Evolutionary conservation across 2,329 filamentous ascomycete species (phyloP).

Genomic region (Talaromyces sp.): DNA sequence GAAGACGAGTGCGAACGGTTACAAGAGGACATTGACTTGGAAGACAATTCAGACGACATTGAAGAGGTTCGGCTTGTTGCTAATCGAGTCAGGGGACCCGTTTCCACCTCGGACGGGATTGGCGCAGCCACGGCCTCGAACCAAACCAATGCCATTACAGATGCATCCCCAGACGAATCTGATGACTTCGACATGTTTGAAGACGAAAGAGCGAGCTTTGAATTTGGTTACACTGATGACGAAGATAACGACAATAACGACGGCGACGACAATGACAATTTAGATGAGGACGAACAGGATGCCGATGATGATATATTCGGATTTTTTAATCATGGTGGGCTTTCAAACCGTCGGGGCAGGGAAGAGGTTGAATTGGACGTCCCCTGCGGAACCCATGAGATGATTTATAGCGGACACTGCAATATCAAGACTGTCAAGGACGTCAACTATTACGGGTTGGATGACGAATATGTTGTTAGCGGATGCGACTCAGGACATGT

Average conservation of each 20-base stretch:
- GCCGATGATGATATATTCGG: slow-evolving; percentile 33
- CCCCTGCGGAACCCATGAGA: slow-evolving; percentile 57
- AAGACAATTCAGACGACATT: slow-evolving; percentile 47
- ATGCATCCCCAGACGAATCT: slow-evolving; percentile 27
- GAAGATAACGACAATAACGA: slow-evolving; percentile 31
- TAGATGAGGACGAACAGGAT: slow-evolving; percentile 34
- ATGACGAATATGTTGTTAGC: slow-evolving; percentile 68
- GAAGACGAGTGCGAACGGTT: slow-evolving; percentile 49
- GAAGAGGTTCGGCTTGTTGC: slow-evolving; percentile 33
- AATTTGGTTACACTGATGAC: slow-evolving; percentile 19
- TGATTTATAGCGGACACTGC: slow-evolving; percentile 63
- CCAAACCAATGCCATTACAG: neutral
- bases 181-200: slow-evolving; percentile 23
- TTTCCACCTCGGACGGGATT: neutral
- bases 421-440: slow-evolving; percentile 68
- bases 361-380: slow-evolving; percentile 55
- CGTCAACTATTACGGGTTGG: slow-evolving; percentile 65
- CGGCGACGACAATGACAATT: slow-evolving; percentile 33
- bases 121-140: neutral
- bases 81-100: neutral
- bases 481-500: slow-evolving; percentile 66
- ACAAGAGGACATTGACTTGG: slow-evolving; percentile 51
- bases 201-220: neutral
- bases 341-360: slow-evolving; percentile 45
- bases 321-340: slow-evolving; percentile 50